These are phyloP conservation scores for Termitomyces bulborhizus DNA, from an alignment of 768 basidiomycete species.

Conservation along the genomic window DNA sequence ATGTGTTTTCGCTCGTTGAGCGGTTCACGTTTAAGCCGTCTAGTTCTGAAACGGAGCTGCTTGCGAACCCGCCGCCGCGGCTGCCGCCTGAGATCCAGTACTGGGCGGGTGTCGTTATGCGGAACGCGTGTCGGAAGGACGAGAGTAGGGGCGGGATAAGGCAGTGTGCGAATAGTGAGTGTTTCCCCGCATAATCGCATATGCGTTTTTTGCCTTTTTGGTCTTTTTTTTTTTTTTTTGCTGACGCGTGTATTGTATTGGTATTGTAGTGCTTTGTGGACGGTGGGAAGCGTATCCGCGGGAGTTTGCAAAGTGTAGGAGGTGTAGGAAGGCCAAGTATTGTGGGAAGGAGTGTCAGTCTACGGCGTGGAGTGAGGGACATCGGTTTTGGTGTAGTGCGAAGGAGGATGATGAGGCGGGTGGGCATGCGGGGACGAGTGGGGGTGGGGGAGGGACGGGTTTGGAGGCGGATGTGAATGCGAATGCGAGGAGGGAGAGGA, in stretches of 20 bases:
- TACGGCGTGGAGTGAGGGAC: conserved; percentile 94
- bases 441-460: not conserved
- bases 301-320: conserved; percentile 94
- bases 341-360: conserved; percentile 97
- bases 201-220: no score
- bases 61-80: conserved; percentile 55
- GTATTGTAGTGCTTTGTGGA: conserved; percentile 85
- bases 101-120: conserved; percentile 99
- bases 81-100: conserved; percentile 92
- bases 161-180: conserved; percentile 95
- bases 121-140: conserved; percentile 98
- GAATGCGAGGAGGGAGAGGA: not conserved
- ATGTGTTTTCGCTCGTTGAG: conserved; percentile 95
- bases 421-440: not conserved
- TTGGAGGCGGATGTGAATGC: not conserved
- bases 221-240: not conserved
- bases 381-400: conserved; percentile 89
- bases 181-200: no score
- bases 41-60: conserved; percentile 67
- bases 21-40: conserved; percentile 94
- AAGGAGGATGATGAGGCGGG: conserved; percentile 41
- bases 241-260: not conserved
- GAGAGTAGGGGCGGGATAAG: conserved; percentile 88
- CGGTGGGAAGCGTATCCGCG: conserved; percentile 89
- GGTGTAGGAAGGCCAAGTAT: conserved; percentile 97